Conservation (phyloP, 441 rosid species). For the Pelargonium australe region DNA sequence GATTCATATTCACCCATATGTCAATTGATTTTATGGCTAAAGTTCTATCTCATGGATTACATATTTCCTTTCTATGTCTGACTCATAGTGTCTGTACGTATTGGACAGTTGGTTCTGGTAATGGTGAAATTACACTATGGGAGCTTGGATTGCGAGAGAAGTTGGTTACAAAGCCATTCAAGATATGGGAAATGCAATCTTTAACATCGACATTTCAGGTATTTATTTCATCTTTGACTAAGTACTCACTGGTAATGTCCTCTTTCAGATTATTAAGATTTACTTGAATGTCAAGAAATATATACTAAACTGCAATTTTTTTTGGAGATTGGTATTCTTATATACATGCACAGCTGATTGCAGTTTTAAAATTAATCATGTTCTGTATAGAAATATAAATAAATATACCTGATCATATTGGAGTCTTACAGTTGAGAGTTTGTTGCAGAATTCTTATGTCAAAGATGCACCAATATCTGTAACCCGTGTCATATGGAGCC, state of each 20-base stretch:
- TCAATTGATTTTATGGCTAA: slow-evolving; percentile 9
- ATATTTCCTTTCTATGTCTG: slow-evolving; percentile 14
- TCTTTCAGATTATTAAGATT: not conserved
- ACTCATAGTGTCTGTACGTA: slow-evolving; percentile 18
- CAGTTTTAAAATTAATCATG: not conserved
- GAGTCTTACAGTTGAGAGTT: slow-evolving; percentile 14
- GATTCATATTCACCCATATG: slow-evolving; percentile 21
- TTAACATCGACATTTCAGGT: slow-evolving; percentile 66
- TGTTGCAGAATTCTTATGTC: slow-evolving; percentile 46
- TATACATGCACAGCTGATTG: not conserved
- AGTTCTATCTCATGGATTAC: slow-evolving; percentile 3
- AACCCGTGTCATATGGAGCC: slow-evolving; percentile 84
- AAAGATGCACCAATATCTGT: slow-evolving; percentile 55
- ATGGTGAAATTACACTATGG: slow-evolving; percentile 87
- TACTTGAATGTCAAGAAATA: not conserved
- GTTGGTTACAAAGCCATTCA: slow-evolving; percentile 70
- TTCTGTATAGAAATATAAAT: not conserved
- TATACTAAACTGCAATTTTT: not conserved
- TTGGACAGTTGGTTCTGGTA: slow-evolving; percentile 68
- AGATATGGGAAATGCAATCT: slow-evolving; percentile 50
- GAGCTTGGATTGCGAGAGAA: slow-evolving; percentile 54
- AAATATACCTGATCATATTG: not conserved
- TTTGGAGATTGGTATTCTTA: not conserved
- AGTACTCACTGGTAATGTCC: slow-evolving; percentile 1
- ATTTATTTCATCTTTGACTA: slow-evolving; percentile 14